Percentiles rank a stretch among this genome's conserved stretches.
Conservation (phyloP, 148 eudicot genomes). For the Amaranthus cruentus region DNA sequence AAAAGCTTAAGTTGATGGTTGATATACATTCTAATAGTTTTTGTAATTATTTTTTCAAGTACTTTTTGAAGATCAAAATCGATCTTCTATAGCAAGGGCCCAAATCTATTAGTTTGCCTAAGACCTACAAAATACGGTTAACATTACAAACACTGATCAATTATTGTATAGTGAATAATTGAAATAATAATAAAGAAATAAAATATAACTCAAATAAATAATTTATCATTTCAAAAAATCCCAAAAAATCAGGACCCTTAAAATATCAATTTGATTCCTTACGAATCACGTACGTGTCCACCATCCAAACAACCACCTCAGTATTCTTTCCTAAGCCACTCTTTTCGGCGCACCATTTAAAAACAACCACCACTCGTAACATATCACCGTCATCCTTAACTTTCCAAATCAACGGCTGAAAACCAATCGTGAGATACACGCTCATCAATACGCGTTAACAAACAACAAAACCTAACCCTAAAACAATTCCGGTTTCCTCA, state of each 20-base stretch:
- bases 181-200: too few relatives aligned
- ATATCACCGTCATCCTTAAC: not conserved
- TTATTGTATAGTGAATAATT: too few relatives aligned
- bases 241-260: slow-evolving; percentile 15
- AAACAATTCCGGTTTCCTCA: slow-evolving; percentile 19
- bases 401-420: not conserved
- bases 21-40: too few relatives aligned
- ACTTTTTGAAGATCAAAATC: too few relatives aligned
- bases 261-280: slow-evolving; percentile 17
- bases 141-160: too few relatives aligned
- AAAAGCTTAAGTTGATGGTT: too few relatives aligned
- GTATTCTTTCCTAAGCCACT: slow-evolving; percentile 2
- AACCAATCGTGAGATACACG: not conserved
- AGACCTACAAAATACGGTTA: too few relatives aligned
- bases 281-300: slow-evolving; percentile 17
- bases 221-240: not conserved
- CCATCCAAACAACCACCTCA: slow-evolving; percentile 1
- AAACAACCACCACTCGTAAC: not conserved
- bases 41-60: too few relatives aligned
- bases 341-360: not conserved
- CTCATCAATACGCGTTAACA: not conserved
- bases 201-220: not conserved
- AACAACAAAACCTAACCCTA: not conserved
- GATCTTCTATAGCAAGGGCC: too few relatives aligned
- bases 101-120: too few relatives aligned